phyloP scores from a whole-genome alignment of 2,329 filamentous ascomycete species.

The Aspergillus piperis region DNA sequence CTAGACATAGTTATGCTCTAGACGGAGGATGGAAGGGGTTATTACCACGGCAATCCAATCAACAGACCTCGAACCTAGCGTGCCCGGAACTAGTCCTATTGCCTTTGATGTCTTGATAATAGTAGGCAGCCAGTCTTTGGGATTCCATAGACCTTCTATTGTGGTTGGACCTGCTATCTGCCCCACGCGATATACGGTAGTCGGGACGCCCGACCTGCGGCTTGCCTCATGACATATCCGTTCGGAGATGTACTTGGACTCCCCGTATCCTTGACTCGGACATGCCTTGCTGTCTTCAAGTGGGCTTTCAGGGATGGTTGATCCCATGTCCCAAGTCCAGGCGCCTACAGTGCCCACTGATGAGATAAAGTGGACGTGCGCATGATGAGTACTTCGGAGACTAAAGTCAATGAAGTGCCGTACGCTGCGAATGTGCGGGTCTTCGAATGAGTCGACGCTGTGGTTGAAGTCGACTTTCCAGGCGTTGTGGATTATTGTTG shows the following conservation, averaged over 20 bases:
- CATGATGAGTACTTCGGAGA: slow-evolving; percentile 14
- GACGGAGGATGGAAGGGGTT: neutral
- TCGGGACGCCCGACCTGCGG: neutral
- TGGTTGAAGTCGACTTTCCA: slow-evolving; percentile 43
- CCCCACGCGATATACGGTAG: neutral
- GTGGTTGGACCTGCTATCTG: neutral
- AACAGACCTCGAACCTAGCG: neutral
- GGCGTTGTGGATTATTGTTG: slow-evolving; percentile 39
- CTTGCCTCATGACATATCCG: neutral
- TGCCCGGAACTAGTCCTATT: neutral
- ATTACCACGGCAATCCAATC: neutral
- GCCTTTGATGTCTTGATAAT: neutral
- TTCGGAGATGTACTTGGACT: neutral
- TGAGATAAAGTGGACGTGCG: slow-evolving; percentile 32
- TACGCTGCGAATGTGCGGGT: slow-evolving; percentile 32
- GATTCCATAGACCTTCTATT: neutral
- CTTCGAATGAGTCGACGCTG: slow-evolving; percentile 32
- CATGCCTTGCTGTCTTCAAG: neutral
- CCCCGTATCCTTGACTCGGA: neutral
- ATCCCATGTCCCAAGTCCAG: slow-evolving; percentile 12
- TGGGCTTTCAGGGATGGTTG: neutral
- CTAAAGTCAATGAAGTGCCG: slow-evolving; percentile 30
- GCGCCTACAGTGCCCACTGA: slow-evolving; percentile 28
- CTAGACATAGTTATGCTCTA: neutral
- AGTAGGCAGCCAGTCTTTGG: neutral